phyloP scores from a whole-genome alignment of 257 asterid species.

The Solanum peruvianum region DNA sequence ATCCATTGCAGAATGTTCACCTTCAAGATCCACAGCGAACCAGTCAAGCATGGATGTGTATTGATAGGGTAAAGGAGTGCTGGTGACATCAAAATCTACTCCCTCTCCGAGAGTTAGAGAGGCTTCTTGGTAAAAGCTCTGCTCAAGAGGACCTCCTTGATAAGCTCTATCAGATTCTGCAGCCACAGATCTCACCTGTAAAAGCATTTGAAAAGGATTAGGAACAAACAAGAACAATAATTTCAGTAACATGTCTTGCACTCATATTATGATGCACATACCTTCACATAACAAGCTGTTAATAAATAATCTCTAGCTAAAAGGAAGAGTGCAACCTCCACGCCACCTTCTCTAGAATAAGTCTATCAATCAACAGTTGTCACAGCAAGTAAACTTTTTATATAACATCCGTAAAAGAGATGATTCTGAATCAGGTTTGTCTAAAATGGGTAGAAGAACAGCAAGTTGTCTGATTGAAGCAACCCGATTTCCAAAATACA shows the following conservation, averaged over 20 bases:
- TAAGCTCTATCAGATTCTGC: conserved; percentile 92
- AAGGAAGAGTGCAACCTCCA: neutral
- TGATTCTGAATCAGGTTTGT: neutral
- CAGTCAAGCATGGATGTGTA: conserved; percentile 84
- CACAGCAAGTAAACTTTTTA: neutral
- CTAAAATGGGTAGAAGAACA: neutral
- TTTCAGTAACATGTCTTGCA: neutral
- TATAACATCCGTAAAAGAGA: neutral
- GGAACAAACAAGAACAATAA: neutral
- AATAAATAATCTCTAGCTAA: neutral
- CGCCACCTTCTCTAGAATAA: neutral
- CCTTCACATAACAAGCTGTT: neutral
- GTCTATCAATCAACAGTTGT: neutral
- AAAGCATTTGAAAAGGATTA: neutral
- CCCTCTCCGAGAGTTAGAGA: conserved; percentile 33
- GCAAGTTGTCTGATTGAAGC: neutral
- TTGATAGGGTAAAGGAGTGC: conserved; percentile 45
- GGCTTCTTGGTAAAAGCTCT: conserved; percentile 38
- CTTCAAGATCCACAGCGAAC: conserved; percentile 98
- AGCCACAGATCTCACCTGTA: conserved; percentile 86
- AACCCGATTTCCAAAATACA: neutral
- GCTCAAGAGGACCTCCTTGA: conserved; percentile 84
- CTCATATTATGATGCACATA: neutral
- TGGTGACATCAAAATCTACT: conserved; percentile 30
- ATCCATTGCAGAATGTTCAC: conserved; percentile 99